These are phyloP conservation scores for Aspergillus clavatus DNA, from an alignment of 2,329 filamentous ascomycete species.

Conservation along the genomic window DNA sequence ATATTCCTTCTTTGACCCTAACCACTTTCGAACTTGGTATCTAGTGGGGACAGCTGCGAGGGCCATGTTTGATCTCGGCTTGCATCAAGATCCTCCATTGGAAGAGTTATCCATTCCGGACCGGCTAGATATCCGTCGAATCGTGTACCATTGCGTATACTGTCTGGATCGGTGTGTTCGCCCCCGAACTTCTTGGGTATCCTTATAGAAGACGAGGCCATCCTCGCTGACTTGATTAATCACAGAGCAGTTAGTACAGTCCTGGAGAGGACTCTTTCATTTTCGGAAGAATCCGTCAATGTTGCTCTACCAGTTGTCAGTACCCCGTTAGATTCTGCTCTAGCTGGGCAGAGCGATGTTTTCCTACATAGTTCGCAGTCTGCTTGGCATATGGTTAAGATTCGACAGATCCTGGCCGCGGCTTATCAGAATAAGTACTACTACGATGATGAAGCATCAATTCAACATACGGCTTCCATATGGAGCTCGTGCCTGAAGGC, in stretches of 20 bases:
- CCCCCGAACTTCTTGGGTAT: not conserved
- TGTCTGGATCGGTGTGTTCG: conserved; percentile 69
- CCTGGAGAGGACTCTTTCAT: conserved; percentile 82
- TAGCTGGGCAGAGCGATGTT: conserved; percentile 37
- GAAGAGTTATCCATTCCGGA: conserved; percentile 63
- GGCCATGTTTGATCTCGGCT: conserved; percentile 80
- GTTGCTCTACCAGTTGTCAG: conserved; percentile 65
- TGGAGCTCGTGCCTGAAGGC: conserved; percentile 53
- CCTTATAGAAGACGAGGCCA: not conserved
- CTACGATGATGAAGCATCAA: conserved; percentile 63
- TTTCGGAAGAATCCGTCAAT: conserved; percentile 81
- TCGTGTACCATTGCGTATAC: conserved; percentile 88
- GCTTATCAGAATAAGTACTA: conserved; percentile 91
- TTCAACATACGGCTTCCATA: conserved; percentile 54
- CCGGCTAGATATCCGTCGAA: conserved; percentile 70
- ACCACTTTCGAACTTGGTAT: conserved; percentile 92
- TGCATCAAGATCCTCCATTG: conserved; percentile 83
- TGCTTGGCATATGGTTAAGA: conserved; percentile 71
- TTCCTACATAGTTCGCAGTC: conserved; percentile 60
- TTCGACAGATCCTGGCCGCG: conserved; percentile 78
- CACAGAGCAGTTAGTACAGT: conserved; percentile 79
- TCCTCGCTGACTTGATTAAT: not conserved
- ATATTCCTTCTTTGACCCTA: conserved; percentile 84
- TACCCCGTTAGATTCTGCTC: conserved; percentile 45
- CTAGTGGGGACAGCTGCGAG: conserved; percentile 85